Conservation (phyloP, 2,329 filamentous ascomycete genomes). For the Aspergillus sp. region DNA sequence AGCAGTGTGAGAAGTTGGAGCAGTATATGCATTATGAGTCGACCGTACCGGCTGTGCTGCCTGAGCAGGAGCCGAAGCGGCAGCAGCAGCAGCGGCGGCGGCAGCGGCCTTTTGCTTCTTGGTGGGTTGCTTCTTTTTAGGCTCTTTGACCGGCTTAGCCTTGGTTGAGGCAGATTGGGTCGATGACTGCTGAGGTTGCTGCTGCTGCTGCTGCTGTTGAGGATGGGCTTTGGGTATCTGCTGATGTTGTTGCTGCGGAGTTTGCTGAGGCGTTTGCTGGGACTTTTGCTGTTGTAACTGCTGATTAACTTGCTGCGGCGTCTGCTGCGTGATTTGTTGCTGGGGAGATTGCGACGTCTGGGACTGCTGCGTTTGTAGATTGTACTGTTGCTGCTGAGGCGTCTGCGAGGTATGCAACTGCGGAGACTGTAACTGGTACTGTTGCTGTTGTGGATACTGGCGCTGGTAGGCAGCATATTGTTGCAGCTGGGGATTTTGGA, state of each 20-base stretch:
- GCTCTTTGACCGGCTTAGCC: conserved; percentile 8
- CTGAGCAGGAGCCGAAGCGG: neutral
- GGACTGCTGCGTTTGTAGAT: conserved; percentile 19
- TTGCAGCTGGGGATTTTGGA: conserved; percentile 19
- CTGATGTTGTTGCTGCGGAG: conserved; percentile 19
- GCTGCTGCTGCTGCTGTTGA: conserved; percentile 13
- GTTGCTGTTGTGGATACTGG: conserved; percentile 22
- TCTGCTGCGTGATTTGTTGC: conserved; percentile 9
- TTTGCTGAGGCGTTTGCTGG: conserved; percentile 9
- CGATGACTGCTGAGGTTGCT: conserved; percentile 18
- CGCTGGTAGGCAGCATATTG: conserved; percentile 13
- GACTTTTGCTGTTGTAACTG: conserved; percentile 26
- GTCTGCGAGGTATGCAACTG: conserved; percentile 7
- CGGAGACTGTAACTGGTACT: conserved; percentile 20
- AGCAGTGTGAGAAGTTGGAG: neutral
- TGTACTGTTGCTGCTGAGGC: conserved; percentile 23
- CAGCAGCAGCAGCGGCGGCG: conserved; percentile 16
- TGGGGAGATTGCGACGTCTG: conserved; percentile 18
- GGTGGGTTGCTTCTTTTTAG: conserved; percentile 14
- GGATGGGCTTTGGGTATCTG: neutral
- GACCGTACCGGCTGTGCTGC: neutral
- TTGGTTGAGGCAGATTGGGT: conserved; percentile 20
- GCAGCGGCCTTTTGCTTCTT: conserved; percentile 20
- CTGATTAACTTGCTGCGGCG: conserved; percentile 23
- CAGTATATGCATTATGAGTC: neutral